Evolutionary conservation across 352 stramenopile genomes (phyloP), one percentile per base, ranked within the genome.

Genomic region (Globisporangium apiculatum): DNA sequence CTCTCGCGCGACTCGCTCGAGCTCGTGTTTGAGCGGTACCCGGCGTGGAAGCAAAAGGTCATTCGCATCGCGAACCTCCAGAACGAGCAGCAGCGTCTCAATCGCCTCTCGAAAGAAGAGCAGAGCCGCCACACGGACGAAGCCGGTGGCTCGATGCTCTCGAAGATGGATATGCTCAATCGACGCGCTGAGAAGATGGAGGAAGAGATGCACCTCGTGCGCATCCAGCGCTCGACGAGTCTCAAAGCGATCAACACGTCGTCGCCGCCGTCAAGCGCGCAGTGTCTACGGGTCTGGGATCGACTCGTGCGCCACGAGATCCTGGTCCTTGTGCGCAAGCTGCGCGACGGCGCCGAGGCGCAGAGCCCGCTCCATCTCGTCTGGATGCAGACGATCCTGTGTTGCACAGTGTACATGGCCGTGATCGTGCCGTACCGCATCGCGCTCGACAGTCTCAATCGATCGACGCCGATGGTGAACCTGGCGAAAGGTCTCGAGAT

Each of bases 381-480:
- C 12, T 87, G 75, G 77, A 57, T 87, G 4, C 58, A 62, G 0
- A 40, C 79, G 0, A 74, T 64, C 41, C 55, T 51, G 10, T 45
- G 64, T 37, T 71, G 59, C 41, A 74, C 66, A 7, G 51, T 86
- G 40, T 86, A 72, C 52, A 75, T 73, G 4, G 66, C 71, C 0
- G 53, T 76, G 3, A 58, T 87, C 6, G 66, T 77, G 18, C 76
- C 76, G 0, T 87, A 87, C 17, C 70, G 72, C 31, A 66, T 86
- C n/a, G 43, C 66, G 0, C 64, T 84, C 42, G 76, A 86, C 40
- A 24, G 46, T 2, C 51, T 82, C 6, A 47, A 67, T n/a, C 68
- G 73, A 0, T 46, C 42, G 0, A 68, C 62, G 0, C 2, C 37
- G 0, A 31, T 75, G 14, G 55, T 68, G 0, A 56, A 48, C 4